Evolutionary conservation across 2,329 filamentous ascomycete species (phyloP).

Genomic region (Hymenoscyphus occultus): DNA sequence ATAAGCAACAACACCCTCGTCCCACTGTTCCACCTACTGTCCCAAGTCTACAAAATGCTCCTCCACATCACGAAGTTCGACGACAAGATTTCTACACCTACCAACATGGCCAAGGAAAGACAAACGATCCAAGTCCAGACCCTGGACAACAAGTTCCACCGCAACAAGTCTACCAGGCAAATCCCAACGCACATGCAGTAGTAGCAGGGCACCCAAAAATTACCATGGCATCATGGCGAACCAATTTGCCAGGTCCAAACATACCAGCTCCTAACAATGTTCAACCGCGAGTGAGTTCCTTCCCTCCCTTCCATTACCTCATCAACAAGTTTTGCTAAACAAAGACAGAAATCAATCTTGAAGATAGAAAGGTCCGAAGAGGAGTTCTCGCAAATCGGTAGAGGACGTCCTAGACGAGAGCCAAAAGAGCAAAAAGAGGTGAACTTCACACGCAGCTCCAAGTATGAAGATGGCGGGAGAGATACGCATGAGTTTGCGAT

Average conservation of each 20-base stretch:
- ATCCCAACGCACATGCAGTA: background rate
- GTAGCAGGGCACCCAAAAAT: background rate
- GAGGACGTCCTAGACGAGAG: background rate
- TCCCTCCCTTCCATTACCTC: background rate
- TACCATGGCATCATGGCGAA: background rate
- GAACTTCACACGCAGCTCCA: background rate
- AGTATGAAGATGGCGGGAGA: background rate
- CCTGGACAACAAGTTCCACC: background rate
- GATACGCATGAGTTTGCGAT: background rate
- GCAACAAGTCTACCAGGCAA: background rate
- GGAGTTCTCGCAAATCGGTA: background rate
- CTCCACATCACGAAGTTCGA: background rate
- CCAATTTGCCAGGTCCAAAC: background rate
- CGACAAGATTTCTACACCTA: background rate
- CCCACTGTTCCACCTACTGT: background rate
- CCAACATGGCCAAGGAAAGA: background rate
- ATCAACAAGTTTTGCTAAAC: background rate
- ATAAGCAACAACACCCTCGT: background rate
- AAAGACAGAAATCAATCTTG: background rate
- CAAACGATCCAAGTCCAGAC: background rate
- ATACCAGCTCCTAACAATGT: background rate
- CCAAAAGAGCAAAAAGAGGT: background rate
- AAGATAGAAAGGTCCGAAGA: background rate
- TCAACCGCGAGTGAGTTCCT: background rate
- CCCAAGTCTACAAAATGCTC: background rate